Evolutionary conservation across 805 yeast species (phyloP), one percentile per base, ranked within the genome.

Genomic region (Zygotorulaspora sp.): DNA sequence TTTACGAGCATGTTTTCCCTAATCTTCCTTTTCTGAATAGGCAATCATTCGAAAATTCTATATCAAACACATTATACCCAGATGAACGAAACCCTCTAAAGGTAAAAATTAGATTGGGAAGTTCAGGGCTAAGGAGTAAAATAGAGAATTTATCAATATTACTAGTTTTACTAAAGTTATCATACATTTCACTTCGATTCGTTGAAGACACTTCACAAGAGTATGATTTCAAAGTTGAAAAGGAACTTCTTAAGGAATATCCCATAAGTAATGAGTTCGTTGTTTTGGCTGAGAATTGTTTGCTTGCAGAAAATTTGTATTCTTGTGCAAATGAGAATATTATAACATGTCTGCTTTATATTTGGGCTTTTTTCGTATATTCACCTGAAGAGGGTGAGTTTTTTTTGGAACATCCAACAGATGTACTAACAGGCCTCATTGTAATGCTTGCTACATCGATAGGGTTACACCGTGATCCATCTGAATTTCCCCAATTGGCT

Each of bases 361-460:
- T 58, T 20, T 61, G 66, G 66, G 44, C 61, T 10, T 55, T 52
- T 28, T 53, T 53, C 22, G 62, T 52, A 9, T 52, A 57, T 35
- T 54, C 66, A 1, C 64, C 66, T 1, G 64, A 61, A 32, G 58
- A 58, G 41, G 61, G 62, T 16, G 65, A 61, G 42, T 53, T 55
- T 17, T 56, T 58, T 35, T 40, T 52, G 22, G 63, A 51, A 24
- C 61, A 58, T 27, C 63, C 66, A 13, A 58, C 66, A 2, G 65
- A 57, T 43, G 50, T 57, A 10, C 45, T 61, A 2, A 44, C 51
- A n/a, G 57, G 63, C 18, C 31, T 58, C 6, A 49, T 60, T 10
- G 45, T 54, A 30, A 52, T 53, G 51, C 30, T 60, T 25, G 54
- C 64, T 2, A 50, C 51, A 8, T 53, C 61, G 4, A 60, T 59